Base-by-base conservation (phyloP, 805 yeast genomes). In the Jamesozyma jinghongensis region DNA sequence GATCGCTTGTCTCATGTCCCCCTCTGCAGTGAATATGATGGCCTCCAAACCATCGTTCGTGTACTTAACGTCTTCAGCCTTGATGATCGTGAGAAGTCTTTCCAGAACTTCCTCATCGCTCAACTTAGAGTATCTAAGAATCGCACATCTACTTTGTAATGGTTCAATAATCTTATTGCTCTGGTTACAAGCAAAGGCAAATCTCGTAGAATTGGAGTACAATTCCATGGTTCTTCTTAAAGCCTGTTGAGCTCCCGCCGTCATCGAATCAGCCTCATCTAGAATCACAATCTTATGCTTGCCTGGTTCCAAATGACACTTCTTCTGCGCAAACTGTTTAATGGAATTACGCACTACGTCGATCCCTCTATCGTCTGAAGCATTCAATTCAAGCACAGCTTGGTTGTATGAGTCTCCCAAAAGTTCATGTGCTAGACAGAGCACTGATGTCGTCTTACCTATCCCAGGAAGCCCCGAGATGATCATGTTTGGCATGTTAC, bases 131-230 rank as follows among this genome's bases (percentile, higher is more conserved):
- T 82, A 92, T 47, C 97, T 72, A 58, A 92, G 67, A 42, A 92
- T 87, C 2, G 98, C 97, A 67, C 98, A 92, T 61, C 98, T 79
- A 34, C 94, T 82, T 63, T 92, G 98, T 47, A 92, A 66, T 1
- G 98, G 98, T 60, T 92, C 98, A 50, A 92, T 92, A 62, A 92
- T 90, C 62, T 92, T 92, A 62, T 79, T 82, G 17, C 92, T 80
- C 60, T 85, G 95, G 61, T 92, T 92, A 66, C 98, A 92, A 0
- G 97, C 97, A 67, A 92, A 92, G n/a, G 95, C 97, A 68, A 92
- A 92, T 53, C 98, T 74, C 6, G 98, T 92, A 4, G 97, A 82
- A 59, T 83, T 82, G n/a, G 97, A 83, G 56, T 85, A 90, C 25
- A 90, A 73, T 57, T 88, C 97, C 97, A 87, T 87, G 1, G 95